Base-by-base conservation (phyloP, 140 eudicot species). In the Anethum foeniculum region DNA sequence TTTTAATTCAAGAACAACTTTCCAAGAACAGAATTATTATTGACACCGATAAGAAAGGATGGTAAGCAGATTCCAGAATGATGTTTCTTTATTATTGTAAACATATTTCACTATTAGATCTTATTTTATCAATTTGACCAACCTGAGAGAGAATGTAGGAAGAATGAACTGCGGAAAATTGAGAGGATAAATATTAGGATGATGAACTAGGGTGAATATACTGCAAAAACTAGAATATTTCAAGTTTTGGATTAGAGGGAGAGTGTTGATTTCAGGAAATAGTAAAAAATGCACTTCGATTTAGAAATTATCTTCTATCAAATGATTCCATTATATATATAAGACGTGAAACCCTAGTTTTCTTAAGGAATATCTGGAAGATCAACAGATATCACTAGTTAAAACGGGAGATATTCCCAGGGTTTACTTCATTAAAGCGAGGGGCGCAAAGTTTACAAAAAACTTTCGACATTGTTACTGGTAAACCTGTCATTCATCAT, bases 1-100 rank as follows among this genome's bases (percentile, higher is more conserved):
- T 67, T 67, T 67, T 67, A 39, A 67, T 67, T 28, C 74, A 67
- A 67, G 74, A 67, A 32, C 74, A 67, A 67, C 74, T 67, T 77
- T 92, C 99, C 12, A 95, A 95, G 86, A 95, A 95, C 87, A 91
- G 99, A 85, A 95, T 95, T 74, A 95, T 95, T 77, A 89, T 91
- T 76, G 99, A 95, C 82, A 83, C 91, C 15, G 99, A 95, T 81
- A 87, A 89, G 80, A 95, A 92, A 82, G 91, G 95, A 72, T 89
- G 93, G 98, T 92, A 84, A 84, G 96, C 78, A 48, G 56, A 77
- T 27, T 76, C 71, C 39, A 46, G 51, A 16, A 30, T 28, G 64
- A n/a, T 71, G 25, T 32, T 46, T 67, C 46, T 28, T 81, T 51
- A 48, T 75, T 67, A 78, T 36, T 75, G 25, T 77, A 4, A 60